phyloP scores from a whole-genome alignment of 257 asterid species.

The Buddleja alternifolia region DNA sequence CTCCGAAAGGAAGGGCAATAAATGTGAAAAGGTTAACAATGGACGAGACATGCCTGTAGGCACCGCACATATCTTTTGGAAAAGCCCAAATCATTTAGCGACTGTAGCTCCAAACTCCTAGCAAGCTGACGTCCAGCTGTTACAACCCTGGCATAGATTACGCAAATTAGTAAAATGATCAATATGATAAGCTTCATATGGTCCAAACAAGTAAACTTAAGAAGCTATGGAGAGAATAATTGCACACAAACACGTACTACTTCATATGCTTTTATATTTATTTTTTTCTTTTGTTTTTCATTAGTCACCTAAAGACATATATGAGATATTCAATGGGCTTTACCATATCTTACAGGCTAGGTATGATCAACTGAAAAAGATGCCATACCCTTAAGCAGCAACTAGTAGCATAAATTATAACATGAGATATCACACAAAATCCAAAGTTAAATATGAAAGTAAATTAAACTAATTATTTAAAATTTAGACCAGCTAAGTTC shows the following conservation, averaged over 20 bases:
- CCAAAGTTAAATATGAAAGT: not conserved
- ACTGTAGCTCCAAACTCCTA: conserved; percentile 89
- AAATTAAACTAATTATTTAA: not conserved
- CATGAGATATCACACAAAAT: not conserved
- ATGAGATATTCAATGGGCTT: conserved; percentile 8
- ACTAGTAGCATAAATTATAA: conserved; percentile 6
- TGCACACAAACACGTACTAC: conserved; percentile 3
- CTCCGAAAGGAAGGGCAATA: not conserved
- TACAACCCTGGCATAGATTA: conserved; percentile 65
- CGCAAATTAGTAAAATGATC: not conserved
- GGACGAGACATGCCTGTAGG: conserved; percentile 67
- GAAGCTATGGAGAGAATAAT: not conserved
- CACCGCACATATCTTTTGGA: conserved; percentile 95
- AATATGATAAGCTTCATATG: not conserved
- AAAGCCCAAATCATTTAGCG: conserved; percentile 92
- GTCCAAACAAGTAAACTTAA: conserved; percentile 8
- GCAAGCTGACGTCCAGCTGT: conserved; percentile 99
- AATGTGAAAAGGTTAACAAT: not conserved
- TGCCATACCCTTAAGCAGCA: not conserved
- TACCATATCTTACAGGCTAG: not conserved
- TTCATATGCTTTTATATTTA: not conserved
- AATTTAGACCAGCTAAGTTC: not conserved
- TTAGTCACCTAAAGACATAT: not conserved
- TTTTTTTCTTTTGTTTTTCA: not conserved
- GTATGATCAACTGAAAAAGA: conserved; percentile 17